These are phyloP conservation scores for Pythium biforme DNA, from an alignment of 352 stramenopile species.

Conservation along the genomic window DNA sequence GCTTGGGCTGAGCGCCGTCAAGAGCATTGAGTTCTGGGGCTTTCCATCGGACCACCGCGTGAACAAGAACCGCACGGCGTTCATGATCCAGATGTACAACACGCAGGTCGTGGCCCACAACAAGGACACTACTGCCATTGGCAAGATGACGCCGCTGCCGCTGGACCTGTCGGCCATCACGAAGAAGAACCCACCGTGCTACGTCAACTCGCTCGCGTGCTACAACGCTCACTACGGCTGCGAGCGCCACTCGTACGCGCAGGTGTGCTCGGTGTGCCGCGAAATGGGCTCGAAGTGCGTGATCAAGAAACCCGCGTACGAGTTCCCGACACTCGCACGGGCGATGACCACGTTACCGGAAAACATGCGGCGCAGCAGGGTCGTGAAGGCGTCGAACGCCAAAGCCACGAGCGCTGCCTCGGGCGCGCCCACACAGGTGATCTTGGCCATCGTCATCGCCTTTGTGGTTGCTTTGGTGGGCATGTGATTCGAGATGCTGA, in stretches of 20 bases:
- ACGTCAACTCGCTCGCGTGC: conserved; percentile 54
- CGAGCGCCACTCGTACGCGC: conserved; percentile 52
- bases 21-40: conserved; percentile 60
- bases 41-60: conserved; percentile 48
- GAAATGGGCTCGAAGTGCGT: conserved; percentile 39
- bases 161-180: conserved; percentile 39
- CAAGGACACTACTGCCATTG: conserved; percentile 2
- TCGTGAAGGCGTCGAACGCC: conserved; percentile 30
- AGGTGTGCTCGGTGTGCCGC: conserved; percentile 60
- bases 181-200: conserved; percentile 55
- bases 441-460: neutral
- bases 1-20: conserved; percentile 38
- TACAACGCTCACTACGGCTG: conserved; percentile 55
- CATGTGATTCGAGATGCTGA: neutral
- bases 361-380: conserved; percentile 39
- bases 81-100: conserved; percentile 64
- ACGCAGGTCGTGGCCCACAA: conserved; percentile 13
- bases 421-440: neutral
- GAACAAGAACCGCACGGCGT: conserved; percentile 48
- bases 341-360: conserved; percentile 27
- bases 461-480: neutral
- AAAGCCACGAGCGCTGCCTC: conserved; percentile 26
- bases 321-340: conserved; percentile 42
- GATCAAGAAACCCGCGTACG: conserved; percentile 33
- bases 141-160: conserved; percentile 47